phyloP scores from a whole-genome alignment of 2,329 filamentous ascomycete species.

The Aspergillus tubingensis region DNA sequence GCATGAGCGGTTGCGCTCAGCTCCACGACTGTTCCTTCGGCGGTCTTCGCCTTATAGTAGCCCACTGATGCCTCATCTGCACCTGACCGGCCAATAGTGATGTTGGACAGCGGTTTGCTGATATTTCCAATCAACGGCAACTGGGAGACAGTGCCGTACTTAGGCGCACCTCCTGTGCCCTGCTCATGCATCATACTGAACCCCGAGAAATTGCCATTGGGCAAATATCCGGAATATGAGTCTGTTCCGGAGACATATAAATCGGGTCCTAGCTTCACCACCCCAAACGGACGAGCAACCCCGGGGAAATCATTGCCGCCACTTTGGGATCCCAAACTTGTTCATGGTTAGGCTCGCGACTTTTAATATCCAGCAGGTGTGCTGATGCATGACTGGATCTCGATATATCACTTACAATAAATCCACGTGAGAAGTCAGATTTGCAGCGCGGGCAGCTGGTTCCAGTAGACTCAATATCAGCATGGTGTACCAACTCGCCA shows the following conservation, averaged over 20 bases:
- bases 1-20: slow-evolving; percentile 57
- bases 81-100: slow-evolving; percentile 57
- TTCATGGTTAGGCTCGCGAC: slow-evolving; percentile 9
- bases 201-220: slow-evolving; percentile 56
- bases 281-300: slow-evolving; percentile 44
- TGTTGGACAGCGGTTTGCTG: slow-evolving; percentile 57
- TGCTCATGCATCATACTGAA: slow-evolving; percentile 68
- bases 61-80: slow-evolving; percentile 59
- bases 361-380: background rate
- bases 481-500: slow-evolving; percentile 13
- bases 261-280: slow-evolving; percentile 49
- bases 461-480: slow-evolving; percentile 20
- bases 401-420: slow-evolving; percentile 27
- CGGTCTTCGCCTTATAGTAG: slow-evolving; percentile 60
- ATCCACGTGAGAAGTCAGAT: slow-evolving; percentile 30
- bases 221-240: slow-evolving; percentile 45
- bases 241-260: slow-evolving; percentile 37
- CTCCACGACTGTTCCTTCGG: slow-evolving; percentile 59
- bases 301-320: slow-evolving; percentile 49
- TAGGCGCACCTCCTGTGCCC: slow-evolving; percentile 68
- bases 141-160: slow-evolving; percentile 67
- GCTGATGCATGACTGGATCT: background rate
- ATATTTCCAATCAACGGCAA: slow-evolving; percentile 57
- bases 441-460: slow-evolving; percentile 16
- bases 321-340: slow-evolving; percentile 32